These are phyloP conservation scores for Parietaria judaica DNA, from an alignment of 306 rosid genomes.

Conservation along the genomic window DNA sequence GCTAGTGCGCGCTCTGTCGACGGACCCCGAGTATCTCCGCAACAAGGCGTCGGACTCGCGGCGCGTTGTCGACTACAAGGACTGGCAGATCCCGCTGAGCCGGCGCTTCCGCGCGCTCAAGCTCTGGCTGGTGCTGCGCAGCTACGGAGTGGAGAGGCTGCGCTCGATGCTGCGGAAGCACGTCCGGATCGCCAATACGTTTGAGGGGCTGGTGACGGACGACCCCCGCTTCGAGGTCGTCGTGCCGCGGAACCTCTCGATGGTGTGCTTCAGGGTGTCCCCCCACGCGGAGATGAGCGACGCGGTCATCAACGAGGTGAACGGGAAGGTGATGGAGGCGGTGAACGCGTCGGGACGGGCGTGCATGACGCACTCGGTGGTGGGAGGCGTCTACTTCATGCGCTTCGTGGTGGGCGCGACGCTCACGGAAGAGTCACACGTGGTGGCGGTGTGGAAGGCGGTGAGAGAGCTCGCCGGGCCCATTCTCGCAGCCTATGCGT, in stretches of 20 bases:
- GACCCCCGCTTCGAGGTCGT: conserved; percentile 24
- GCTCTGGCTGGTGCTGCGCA: conserved; percentile 23
- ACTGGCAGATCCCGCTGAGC: conserved; percentile 25
- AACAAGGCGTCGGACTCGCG: conserved; percentile 19
- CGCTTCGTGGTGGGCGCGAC: conserved; percentile 45
- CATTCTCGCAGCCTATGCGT: neutral
- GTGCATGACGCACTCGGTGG: conserved; percentile 39
- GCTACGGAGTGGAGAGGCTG: conserved; percentile 15
- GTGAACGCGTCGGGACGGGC: conserved; percentile 32
- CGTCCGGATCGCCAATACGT: conserved; percentile 16
- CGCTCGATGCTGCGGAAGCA: conserved; percentile 17
- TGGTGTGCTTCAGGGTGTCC: conserved; percentile 15
- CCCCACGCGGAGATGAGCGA: neutral
- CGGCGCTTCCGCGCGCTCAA: conserved; percentile 22
- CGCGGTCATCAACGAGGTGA: neutral
- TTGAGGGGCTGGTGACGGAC: conserved; percentile 5
- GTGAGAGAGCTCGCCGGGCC: conserved; percentile 29
- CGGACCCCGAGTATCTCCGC: conserved; percentile 17
- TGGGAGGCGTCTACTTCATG: conserved; percentile 27
- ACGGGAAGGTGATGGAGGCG: conserved; percentile 26
- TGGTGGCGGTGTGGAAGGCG: conserved; percentile 35
- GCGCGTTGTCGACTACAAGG: conserved; percentile 26
- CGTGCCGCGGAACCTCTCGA: conserved; percentile 10
- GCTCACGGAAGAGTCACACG: conserved; percentile 39
- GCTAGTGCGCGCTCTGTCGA: conserved; percentile 15